A percentile compares a stretch with the other conserved stretches of the same genome.
These are phyloP conservation scores for Botrytis sinoallii DNA, from an alignment of 2,329 filamentous ascomycete species.

Conservation along the genomic window DNA sequence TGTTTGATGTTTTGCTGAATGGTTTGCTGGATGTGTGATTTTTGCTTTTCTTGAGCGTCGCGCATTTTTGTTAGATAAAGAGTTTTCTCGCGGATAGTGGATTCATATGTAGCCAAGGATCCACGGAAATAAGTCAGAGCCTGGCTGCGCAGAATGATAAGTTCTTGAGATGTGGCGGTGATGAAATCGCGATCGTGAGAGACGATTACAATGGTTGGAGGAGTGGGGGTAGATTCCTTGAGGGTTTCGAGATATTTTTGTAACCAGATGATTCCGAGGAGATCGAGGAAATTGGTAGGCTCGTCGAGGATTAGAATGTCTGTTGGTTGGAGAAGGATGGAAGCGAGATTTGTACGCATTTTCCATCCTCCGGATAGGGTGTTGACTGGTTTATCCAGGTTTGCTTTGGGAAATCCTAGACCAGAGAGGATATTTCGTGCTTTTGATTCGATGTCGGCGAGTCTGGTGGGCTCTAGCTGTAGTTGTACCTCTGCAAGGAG, in stretches of 20 bases:
- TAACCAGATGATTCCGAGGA: slow-evolving; percentile 82
- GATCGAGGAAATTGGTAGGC: slow-evolving; percentile 82
- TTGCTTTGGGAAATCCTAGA: slow-evolving; percentile 61
- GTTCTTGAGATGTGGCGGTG: slow-evolving; percentile 70
- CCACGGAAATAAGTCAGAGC: slow-evolving; percentile 72
- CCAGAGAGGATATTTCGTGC: slow-evolving; percentile 59
- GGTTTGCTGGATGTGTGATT: slow-evolving; percentile 74
- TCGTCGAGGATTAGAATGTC: slow-evolving; percentile 82
- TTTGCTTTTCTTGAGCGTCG: slow-evolving; percentile 77
- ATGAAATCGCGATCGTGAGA: slow-evolving; percentile 84
- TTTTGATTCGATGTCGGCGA: slow-evolving; percentile 61
- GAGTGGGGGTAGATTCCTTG: slow-evolving; percentile 48
- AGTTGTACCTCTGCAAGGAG: slow-evolving; percentile 67
- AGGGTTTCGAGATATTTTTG: slow-evolving; percentile 66
- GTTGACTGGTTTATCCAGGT: slow-evolving; percentile 56
- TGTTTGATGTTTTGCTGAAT: slow-evolving; percentile 72
- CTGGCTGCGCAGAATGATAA: slow-evolving; percentile 72
- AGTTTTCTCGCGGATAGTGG: slow-evolving; percentile 63
- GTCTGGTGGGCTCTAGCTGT: slow-evolving; percentile 62
- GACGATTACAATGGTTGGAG: slow-evolving; percentile 70
- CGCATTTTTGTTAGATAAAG: slow-evolving; percentile 71
- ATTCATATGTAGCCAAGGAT: slow-evolving; percentile 69
- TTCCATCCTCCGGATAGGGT: slow-evolving; percentile 76
- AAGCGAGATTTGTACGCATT: slow-evolving; percentile 65
- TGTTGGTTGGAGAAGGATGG: slow-evolving; percentile 65